Percentiles rank a stretch among this genome's conserved stretches.
Conservation (phyloP, 129 eudicot genomes). For the Silybum marianum region DNA sequence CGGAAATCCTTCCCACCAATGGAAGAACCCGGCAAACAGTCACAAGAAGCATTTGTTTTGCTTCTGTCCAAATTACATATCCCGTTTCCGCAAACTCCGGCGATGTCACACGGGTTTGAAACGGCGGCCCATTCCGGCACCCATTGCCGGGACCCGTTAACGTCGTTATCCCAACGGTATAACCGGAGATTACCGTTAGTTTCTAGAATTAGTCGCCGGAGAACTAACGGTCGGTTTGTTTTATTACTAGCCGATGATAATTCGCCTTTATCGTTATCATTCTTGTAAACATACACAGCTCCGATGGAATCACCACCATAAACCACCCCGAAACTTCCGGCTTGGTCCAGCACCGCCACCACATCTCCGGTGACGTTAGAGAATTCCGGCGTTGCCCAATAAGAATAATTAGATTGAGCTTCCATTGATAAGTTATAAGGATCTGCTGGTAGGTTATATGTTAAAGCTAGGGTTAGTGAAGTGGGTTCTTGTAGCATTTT, state of each 20-base stretch:
- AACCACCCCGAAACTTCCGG: slow-evolving; percentile 83
- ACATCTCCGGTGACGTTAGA: slow-evolving; percentile 92
- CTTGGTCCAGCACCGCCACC: slow-evolving; percentile 75
- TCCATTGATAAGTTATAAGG: slow-evolving; percentile 41
- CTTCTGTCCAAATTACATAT: slow-evolving; percentile 65
- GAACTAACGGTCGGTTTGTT: slow-evolving; percentile 45
- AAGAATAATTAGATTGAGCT: slow-evolving; percentile 60
- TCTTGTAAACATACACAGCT: slow-evolving; percentile 83
- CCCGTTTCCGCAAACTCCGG: slow-evolving; percentile 91
- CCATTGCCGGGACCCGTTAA: slow-evolving; percentile 91
- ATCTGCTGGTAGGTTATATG: slow-evolving; percentile 62
- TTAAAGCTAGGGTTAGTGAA: slow-evolving; percentile 71
- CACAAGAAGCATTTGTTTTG: slow-evolving; percentile 70
- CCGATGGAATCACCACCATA: slow-evolving; percentile 72
- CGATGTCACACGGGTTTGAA: slow-evolving; percentile 89
- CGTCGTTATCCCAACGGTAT: slow-evolving; percentile 82
- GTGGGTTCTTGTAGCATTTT: slow-evolving; percentile 90
- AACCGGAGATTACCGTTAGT: slow-evolving; percentile 75
- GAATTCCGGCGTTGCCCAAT: slow-evolving; percentile 85
- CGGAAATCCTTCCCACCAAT: slow-evolving; percentile 32
- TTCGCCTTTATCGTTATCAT: slow-evolving; percentile 64
- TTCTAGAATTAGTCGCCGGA: slow-evolving; percentile 70
- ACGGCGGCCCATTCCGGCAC: slow-evolving; percentile 97
- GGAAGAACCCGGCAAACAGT: slow-evolving; percentile 62
- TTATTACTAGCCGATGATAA: slow-evolving; percentile 51